phyloP scores from a whole-genome alignment of 495 filamentous ascomycete genomes.

The Aspergillus taichungensis region DNA sequence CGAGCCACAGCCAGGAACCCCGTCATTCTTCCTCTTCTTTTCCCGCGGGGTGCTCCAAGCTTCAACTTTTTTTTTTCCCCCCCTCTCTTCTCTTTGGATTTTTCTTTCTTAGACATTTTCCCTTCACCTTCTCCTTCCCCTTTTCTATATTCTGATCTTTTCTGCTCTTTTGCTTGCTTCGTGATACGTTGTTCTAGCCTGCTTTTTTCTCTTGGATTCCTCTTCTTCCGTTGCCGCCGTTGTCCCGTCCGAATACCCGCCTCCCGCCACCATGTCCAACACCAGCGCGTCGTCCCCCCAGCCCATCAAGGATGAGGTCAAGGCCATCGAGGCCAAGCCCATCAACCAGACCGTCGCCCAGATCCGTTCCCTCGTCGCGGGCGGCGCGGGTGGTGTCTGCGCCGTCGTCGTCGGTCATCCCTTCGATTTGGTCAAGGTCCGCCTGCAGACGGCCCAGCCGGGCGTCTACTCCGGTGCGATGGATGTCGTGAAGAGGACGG shows the following conservation, averaged over 20 bases:
- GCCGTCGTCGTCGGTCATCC: constrained; percentile 92
- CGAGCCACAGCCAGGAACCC: background rate
- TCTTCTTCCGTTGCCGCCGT: constrained; percentile 9
- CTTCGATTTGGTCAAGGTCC: constrained; percentile 96
- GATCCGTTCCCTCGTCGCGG: constrained; percentile 75
- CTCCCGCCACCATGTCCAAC: too few relatives aligned
- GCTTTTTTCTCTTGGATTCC: background rate
- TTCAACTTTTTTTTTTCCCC: background rate
- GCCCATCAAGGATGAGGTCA: constrained; percentile 26
- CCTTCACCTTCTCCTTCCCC: constrained; percentile 4
- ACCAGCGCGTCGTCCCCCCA: constrained; percentile 16
- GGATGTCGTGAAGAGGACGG: constrained; percentile 80
- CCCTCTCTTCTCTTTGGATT: background rate
- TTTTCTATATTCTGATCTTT: background rate
- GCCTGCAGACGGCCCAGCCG: constrained; percentile 89
- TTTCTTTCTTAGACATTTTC: background rate
- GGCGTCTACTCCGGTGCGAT: constrained; percentile 86
- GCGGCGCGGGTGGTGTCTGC: constrained; percentile 88
- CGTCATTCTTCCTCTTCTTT: constrained; percentile 1
- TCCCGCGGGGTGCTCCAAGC: background rate
- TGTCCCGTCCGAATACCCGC: constrained; percentile 23
- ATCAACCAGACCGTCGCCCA: constrained; percentile 38
- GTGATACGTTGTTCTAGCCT: background rate
- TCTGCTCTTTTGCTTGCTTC: constrained; percentile 1
- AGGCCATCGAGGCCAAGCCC: constrained; percentile 25